phyloP scores from a whole-genome alignment of 2,329 filamentous ascomycete species.

The Colletotrichum neosansevieriae region DNA sequence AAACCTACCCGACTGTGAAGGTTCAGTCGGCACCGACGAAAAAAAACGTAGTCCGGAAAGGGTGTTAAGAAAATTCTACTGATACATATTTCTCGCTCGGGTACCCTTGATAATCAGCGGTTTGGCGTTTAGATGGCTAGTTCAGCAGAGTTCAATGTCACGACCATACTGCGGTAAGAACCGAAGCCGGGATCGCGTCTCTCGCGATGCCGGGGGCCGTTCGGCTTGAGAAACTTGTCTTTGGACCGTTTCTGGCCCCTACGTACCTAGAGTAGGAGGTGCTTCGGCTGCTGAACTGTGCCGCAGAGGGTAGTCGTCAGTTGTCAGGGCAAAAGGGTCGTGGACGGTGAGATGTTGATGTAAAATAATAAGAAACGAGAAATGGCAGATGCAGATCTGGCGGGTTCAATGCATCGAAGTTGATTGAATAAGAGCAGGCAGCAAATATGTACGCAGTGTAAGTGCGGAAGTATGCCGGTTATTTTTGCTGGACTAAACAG shows the following conservation, averaged over 20 bases:
- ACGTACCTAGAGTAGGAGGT: conserved; percentile 14
- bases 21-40: not conserved
- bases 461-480: no score
- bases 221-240: conserved; percentile 11
- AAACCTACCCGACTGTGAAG: not conserved
- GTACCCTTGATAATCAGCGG: conserved; percentile 9
- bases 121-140: conserved; percentile 27
- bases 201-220: not conserved
- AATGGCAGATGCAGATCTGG: no score
- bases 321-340: no score
- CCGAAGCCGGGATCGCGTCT: conserved; percentile 15
- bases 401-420: no score
- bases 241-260: conserved; percentile 31
- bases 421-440: no score
- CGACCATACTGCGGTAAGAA: conserved; percentile 25
- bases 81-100: not conserved
- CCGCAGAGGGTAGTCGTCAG: not conserved
- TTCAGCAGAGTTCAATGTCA: conserved; percentile 32
- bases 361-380: no score
- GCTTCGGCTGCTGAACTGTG: conserved; percentile 22
- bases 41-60: not conserved
- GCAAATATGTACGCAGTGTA: no score
- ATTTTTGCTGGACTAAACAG: no score
- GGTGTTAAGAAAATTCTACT: not conserved
- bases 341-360: no score